Evolutionary conservation across 2,329 filamentous ascomycete genomes (phyloP).

Genomic region (Bertia moriformis): DNA sequence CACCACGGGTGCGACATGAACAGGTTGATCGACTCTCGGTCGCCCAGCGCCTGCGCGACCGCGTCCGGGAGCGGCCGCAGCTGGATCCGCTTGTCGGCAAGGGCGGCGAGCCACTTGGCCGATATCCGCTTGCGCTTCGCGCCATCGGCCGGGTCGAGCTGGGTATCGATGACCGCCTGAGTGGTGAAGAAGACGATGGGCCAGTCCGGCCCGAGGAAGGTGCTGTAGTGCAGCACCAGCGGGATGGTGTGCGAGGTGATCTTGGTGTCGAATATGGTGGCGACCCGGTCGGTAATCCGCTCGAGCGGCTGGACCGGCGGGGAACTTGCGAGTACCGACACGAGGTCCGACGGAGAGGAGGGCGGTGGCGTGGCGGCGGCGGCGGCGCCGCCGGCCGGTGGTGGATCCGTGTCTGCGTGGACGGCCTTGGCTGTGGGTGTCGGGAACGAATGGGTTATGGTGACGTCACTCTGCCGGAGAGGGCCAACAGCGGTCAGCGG

Average conservation of each 20-base stretch:
- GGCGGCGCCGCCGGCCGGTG: too few species aligned
- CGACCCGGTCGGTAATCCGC: slow-evolving; percentile 2
- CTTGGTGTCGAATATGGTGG: slow-evolving; percentile 3
- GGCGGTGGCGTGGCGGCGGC: too few species aligned
- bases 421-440: too few species aligned
- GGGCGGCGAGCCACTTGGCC: slow-evolving; percentile 1
- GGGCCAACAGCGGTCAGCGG: too few species aligned
- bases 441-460: too few species aligned
- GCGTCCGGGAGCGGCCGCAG: slow-evolving; percentile 2
- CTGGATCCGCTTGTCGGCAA: background rate
- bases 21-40: slow-evolving; percentile 8
- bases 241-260: slow-evolving; percentile 1
- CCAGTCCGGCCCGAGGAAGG: slow-evolving; percentile 3
- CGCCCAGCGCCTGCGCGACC: slow-evolving; percentile 1
- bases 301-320: too few species aligned
- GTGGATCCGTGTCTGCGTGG: too few species aligned
- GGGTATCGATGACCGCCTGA: background rate
- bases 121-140: background rate
- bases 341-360: too few species aligned
- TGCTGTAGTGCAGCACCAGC: slow-evolving; percentile 3
- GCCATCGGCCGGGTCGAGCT: background rate
- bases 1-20: slow-evolving; percentile 15
- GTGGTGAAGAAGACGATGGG: slow-evolving; percentile 4
- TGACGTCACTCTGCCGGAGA: too few species aligned
- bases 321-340: too few species aligned